Evolutionary conservation across 192 early-diverging fungal genomes (phyloP), one percentile per base, ranked within the genome.

Genomic region (Backusella tarrabulga): DNA sequence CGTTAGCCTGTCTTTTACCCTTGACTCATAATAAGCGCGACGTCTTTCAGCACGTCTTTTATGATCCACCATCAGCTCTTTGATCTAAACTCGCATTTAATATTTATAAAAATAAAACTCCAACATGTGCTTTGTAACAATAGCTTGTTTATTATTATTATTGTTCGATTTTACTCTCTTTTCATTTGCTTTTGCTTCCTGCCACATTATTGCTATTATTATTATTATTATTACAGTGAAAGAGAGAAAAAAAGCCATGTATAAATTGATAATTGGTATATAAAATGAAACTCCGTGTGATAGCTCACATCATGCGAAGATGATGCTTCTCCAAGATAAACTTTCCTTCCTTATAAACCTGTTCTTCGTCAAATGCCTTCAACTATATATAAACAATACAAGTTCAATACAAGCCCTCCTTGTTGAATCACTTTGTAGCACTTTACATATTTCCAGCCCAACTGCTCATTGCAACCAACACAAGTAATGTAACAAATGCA

Each of bases 261-360:
- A 15, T 21, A 40, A 46, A 32, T 32, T 3, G 32, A 32, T 32
- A 0, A 44, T 14, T 14, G 8, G 14, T 44, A 44, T 44, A 50
- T 50, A 74, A 38, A 34, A 60, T 23, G 6, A 40, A 60, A 38
- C 50, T 74, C 52, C 34, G 35, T 52, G 15, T 36, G 12, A 1
- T 0, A 0, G n/a, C 54, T 23, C 67, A 81, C 12, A 89, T 80
- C 32, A 86, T 86, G 26, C 54, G 56, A 36, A 93, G 80, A 32
- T 90, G 80, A 1, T 83, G 83, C 71, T 89, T 87, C 76, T 94
- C 93, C 56, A 93, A 76, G 72, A 93, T 92, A 81, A 87, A 93
- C 68, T 86, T 88, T n/a, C 93, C 93, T 74, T 93, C 92, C 80
- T 95, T 93, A 84, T 93, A 95, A 60, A 84, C 88, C 77, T 93